These are phyloP conservation scores for Yamadazyma friedrichii DNA, from an alignment of 1,139 yeast species.

Conservation along the genomic window DNA sequence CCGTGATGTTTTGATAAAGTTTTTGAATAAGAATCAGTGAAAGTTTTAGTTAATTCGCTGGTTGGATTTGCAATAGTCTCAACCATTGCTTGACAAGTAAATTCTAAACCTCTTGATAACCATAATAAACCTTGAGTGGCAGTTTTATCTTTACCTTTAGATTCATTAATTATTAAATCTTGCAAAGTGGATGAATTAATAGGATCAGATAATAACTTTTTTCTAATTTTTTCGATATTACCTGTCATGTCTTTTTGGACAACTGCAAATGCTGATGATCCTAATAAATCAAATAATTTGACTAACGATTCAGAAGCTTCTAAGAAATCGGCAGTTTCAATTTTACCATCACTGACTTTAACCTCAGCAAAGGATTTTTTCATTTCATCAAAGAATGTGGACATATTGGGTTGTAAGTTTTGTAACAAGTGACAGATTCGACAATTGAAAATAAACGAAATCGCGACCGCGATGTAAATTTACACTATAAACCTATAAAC, in stretches of 20 bases:
- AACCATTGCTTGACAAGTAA: conserved; percentile 86
- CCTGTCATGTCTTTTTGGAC: conserved; percentile 91
- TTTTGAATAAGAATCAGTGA: conserved; percentile 77
- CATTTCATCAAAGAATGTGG: conserved; percentile 79
- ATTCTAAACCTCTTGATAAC: conserved; percentile 83
- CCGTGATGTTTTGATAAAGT: conserved; percentile 82
- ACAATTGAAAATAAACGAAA: background rate
- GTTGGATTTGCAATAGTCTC: conserved; percentile 65
- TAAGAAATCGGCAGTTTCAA: conserved; percentile 72
- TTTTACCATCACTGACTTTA: conserved; percentile 56
- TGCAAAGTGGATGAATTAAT: conserved; percentile 65
- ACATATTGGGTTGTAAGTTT: conserved; percentile 27
- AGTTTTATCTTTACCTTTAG: conserved; percentile 62
- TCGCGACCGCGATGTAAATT: conserved; percentile 2
- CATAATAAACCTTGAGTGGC: conserved; percentile 92
- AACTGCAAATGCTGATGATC: conserved; percentile 80
- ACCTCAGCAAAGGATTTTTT: conserved; percentile 76
- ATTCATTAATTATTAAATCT: conserved; percentile 70
- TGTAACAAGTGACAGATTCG: background rate
- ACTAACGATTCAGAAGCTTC: conserved; percentile 85
- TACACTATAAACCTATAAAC: too few species aligned
- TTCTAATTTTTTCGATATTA: conserved; percentile 72
- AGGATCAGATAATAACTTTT: conserved; percentile 66
- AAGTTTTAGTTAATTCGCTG: conserved; percentile 69
- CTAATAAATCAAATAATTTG: conserved; percentile 77